Evolutionary conservation across 139 green algal species (phyloP).

Genomic region (Nannochloris sp.): DNA sequence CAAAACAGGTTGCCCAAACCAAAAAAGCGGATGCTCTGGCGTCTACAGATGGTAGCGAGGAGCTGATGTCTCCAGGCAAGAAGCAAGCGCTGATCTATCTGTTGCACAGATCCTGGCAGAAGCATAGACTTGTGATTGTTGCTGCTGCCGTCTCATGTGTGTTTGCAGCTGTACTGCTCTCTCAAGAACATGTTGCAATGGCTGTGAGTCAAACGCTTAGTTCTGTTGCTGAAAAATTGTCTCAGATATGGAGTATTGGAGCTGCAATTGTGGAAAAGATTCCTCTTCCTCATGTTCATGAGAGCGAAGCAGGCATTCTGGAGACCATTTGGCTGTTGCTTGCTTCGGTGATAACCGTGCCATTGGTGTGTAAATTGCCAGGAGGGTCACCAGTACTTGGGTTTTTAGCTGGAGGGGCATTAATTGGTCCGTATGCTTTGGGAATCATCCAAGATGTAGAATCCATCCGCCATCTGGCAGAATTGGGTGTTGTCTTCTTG

Average conservation of each 20-base stretch:
- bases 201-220: not conserved
- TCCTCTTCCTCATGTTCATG: conserved; percentile 43
- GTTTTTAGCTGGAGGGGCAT: conserved; percentile 81
- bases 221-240: not conserved
- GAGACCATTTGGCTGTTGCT: conserved; percentile 85
- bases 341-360: conserved; percentile 71
- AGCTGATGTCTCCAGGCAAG: not conserved
- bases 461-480: conserved; percentile 74
- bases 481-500: conserved; percentile 93
- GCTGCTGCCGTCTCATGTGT: not conserved
- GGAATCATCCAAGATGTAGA: conserved; percentile 86
- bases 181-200: not conserved
- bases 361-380: conserved; percentile 79
- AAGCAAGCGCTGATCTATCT: no score
- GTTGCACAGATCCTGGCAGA: no score
- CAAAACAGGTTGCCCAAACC: not conserved
- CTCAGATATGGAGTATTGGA: conserved; percentile 9
- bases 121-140: no score
- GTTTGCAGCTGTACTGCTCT: not conserved
- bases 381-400: conserved; percentile 89
- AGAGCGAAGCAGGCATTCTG: conserved; percentile 62
- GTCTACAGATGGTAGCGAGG: not conserved
- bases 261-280: conserved; percentile 12
- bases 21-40: not conserved
- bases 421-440: conserved; percentile 89